These are phyloP conservation scores for Dactylonectria macrodidyma DNA, from an alignment of 2,329 filamentous ascomycete genomes.

Conservation along the genomic window DNA sequence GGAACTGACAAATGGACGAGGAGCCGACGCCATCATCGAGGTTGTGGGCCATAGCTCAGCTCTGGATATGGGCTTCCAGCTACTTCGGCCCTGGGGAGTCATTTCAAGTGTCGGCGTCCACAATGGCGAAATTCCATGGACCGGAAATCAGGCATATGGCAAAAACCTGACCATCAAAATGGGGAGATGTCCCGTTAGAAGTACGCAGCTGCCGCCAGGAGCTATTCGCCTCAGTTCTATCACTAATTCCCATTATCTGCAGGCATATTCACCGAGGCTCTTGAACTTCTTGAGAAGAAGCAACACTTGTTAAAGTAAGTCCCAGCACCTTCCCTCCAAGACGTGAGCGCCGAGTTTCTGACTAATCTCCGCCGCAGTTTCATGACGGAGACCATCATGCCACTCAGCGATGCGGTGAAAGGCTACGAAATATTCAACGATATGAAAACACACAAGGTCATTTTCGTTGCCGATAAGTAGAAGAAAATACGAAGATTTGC, in stretches of 20 bases:
- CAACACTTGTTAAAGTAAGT: conserved; percentile 18
- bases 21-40: conserved; percentile 85
- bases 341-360: conserved; percentile 47
- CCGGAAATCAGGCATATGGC: conserved; percentile 69
- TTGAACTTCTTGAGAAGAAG: conserved; percentile 7
- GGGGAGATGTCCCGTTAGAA: conserved; percentile 78
- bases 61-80: conserved; percentile 75
- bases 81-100: conserved; percentile 75
- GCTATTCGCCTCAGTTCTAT: background rate
- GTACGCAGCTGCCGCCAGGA: conserved; percentile 50
- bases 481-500: too few relatives aligned
- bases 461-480: conserved; percentile 61
- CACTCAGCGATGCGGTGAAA: conserved; percentile 72
- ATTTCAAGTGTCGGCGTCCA: conserved; percentile 81
- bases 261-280: conserved; percentile 9
- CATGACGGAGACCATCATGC: conserved; percentile 80
- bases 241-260: background rate
- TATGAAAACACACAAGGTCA: conserved; percentile 79
- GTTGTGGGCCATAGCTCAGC: conserved; percentile 78
- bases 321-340: background rate
- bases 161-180: conserved; percentile 80
- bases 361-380: conserved; percentile 62
- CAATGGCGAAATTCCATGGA: conserved; percentile 77
- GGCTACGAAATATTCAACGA: conserved; percentile 78
- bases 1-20: conserved; percentile 80